A percentile compares a stretch with the other conserved stretches of the same genome.
These are phyloP conservation scores for Hypsizygus marmoreus DNA, from an alignment of 768 basidiomycete species.

Conservation along the genomic window DNA sequence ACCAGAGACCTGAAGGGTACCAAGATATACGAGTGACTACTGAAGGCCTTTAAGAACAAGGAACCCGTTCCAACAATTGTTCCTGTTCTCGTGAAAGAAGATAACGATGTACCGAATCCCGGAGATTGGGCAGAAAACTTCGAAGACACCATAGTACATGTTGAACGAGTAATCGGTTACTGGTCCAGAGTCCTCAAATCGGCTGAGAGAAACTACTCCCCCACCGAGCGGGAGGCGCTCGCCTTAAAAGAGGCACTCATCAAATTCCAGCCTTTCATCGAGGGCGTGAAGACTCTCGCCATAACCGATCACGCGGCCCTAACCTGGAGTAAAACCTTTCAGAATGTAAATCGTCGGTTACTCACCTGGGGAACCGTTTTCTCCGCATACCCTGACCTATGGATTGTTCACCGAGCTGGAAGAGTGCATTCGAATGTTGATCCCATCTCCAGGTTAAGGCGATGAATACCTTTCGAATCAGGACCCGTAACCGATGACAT, in stretches of 20 bases:
- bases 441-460: constrained; percentile 11
- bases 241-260: constrained; percentile 38
- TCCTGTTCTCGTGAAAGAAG: constrained; percentile 15
- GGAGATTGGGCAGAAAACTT: constrained; percentile 23
- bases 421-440: constrained; percentile 42
- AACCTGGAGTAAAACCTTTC: constrained; percentile 36
- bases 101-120: constrained; percentile 13
- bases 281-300: constrained; percentile 32
- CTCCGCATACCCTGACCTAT: constrained; percentile 34
- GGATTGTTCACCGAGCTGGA: constrained; percentile 40
- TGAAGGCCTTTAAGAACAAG: constrained; percentile 17
- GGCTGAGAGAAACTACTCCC: constrained; percentile 36
- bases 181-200: constrained; percentile 29
- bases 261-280: constrained; percentile 35
- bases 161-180: constrained; percentile 31
- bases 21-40: constrained; percentile 24
- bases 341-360: constrained; percentile 38
- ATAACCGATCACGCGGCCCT: constrained; percentile 36
- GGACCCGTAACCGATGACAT: not conserved
- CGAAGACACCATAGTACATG: constrained; percentile 31
- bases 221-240: constrained; percentile 40
- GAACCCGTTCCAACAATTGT: constrained; percentile 26
- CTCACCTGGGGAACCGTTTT: constrained; percentile 36
- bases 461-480: not conserved
- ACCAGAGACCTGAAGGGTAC: constrained; percentile 31